Evolutionary conservation across 306 rosid genomes (phyloP), one percentile per base, ranked within the genome.

Genomic region (Astragalus glycyphyllos): DNA sequence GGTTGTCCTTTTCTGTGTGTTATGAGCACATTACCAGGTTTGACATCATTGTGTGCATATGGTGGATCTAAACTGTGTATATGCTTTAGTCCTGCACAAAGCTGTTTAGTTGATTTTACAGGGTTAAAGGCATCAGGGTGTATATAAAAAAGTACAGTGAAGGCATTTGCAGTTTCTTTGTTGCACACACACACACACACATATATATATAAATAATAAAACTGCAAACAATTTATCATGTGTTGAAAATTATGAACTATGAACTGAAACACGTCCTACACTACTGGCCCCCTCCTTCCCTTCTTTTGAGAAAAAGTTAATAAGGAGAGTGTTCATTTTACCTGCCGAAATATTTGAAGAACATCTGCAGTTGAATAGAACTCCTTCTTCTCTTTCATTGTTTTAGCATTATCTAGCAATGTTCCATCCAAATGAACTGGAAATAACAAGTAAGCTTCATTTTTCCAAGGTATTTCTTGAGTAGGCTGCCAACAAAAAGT

Each of bases 401-500:
- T 77, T 69, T 87, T 84, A n/a, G 96, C 88, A 87, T 87, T 89
- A 82, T 95, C 99, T 77, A 95, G 80, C 83, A 91, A 78, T 26
- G 99, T 95, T 81, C 97, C 99, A 67, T 91, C 99, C 86, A 95
- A 81, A 84, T 91, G 99, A 85, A 95, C 96, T 55, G 99, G 97
- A 89, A 95, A 95, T 71, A 95, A 75, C 74, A 95, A 79, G 80
- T 89, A 95, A 2, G 97, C 99, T 82, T 95, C 99, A 82, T 91
- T 91, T 77, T 68, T 86, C 99, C 96, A 87, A 69, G 99, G 86
- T 64, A 81, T 75, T 83, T 89, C 97, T 80, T 65, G 91, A 57
- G 97, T 84, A 77, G 90, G 77, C 99, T 95, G 88, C 58, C 54
- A 84, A 71, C 17, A 65, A 66, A 79, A 72, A 67, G 20, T 44